phyloP scores from a whole-genome alignment of 148 eudicot genomes.

The Vaccinium darrowii region DNA sequence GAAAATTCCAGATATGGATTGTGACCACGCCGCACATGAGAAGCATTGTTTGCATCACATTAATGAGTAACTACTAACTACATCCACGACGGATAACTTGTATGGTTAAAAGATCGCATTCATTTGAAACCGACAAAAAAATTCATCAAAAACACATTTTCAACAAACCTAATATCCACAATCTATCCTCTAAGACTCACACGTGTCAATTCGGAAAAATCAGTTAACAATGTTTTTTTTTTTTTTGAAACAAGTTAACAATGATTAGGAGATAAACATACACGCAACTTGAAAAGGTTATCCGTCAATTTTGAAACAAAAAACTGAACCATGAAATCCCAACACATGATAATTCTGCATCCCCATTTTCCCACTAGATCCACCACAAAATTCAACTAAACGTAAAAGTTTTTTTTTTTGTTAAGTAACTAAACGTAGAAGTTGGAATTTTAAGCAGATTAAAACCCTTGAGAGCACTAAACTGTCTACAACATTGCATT shows the following conservation, averaged over 20 bases:
- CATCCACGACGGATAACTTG: neutral
- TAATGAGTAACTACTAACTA: neutral
- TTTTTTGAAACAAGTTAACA: neutral
- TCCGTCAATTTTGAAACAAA: neutral
- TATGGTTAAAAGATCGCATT: neutral
- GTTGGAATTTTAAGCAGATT: neutral
- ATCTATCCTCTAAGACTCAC: neutral
- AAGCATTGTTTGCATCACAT: neutral
- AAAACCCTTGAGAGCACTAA: conserved; percentile 11
- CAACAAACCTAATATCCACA: neutral
- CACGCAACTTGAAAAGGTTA: neutral
- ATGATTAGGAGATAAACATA: neutral
- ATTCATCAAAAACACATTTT: neutral
- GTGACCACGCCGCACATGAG: neutral
- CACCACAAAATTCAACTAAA: neutral
- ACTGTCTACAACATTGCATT: neutral
- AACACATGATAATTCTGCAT: neutral
- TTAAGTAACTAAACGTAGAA: neutral
- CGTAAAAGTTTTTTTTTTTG: neutral
- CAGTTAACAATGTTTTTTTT: neutral
- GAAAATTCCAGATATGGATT: neutral
- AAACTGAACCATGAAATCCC: neutral
- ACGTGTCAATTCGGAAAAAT: neutral
- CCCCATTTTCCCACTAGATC: neutral
- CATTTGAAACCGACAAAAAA: neutral